Conservation (phyloP, 2,329 filamentous ascomycete genomes). For the Colletotrichum tofieldiae region DNA sequence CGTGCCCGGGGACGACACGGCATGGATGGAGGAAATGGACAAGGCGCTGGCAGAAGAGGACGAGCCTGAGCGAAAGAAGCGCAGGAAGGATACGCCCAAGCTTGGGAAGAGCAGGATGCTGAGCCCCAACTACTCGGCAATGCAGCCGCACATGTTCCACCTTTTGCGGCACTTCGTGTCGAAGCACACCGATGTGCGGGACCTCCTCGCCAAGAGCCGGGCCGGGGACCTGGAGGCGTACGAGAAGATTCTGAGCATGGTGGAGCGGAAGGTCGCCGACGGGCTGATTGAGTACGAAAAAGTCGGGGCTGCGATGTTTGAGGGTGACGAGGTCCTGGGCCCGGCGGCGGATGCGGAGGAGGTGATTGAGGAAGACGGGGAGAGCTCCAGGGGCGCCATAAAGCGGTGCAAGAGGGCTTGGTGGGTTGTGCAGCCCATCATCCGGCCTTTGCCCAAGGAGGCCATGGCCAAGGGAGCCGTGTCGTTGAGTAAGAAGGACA, state of each 20-base stretch:
- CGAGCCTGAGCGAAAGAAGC: constrained; percentile 68
- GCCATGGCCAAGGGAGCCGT: constrained; percentile 87
- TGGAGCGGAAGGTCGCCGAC: constrained; percentile 81
- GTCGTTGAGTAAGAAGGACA: constrained; percentile 80
- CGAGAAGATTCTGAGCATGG: constrained; percentile 81
- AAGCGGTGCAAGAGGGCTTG: constrained; percentile 84
- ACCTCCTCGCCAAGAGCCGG: constrained; percentile 80
- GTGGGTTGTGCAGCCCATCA: constrained; percentile 92
- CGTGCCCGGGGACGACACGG: constrained; percentile 71
- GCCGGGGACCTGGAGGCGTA: constrained; percentile 82
- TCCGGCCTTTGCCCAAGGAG: constrained; percentile 89
- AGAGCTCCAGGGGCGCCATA: constrained; percentile 78
- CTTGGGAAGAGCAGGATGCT: constrained; percentile 57
- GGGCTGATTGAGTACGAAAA: constrained; percentile 79
- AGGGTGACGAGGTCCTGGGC: constrained; percentile 53
- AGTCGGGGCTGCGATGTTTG: constrained; percentile 66
- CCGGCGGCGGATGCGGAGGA: constrained; percentile 45
- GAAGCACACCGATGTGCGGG: constrained; percentile 85
- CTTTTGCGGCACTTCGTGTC: constrained; percentile 87
- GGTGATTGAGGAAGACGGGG: constrained; percentile 58
- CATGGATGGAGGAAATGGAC: constrained; percentile 59
- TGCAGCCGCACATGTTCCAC: constrained; percentile 96
- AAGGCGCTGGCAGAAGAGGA: constrained; percentile 53
- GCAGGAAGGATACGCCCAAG: constrained; percentile 56
- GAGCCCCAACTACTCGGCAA: constrained; percentile 83